Conservation (phyloP, 169 alveolate genomes). For the Blepharisma undulans region DNA sequence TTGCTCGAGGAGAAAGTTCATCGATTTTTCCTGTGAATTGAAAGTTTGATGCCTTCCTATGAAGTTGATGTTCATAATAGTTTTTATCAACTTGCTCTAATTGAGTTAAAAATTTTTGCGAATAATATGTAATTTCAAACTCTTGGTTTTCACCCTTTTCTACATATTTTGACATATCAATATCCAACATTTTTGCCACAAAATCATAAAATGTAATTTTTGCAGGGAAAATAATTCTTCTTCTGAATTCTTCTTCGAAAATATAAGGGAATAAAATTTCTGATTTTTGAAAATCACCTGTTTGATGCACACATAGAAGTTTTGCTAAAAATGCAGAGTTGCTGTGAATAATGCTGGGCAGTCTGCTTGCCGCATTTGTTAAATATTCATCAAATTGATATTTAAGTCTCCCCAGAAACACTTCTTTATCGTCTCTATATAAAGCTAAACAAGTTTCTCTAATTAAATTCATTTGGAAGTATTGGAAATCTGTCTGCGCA, state of each 20-base stretch:
- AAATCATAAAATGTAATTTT: slow-evolving; percentile 2
- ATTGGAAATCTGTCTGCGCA: not conserved
- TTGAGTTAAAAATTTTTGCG: not conserved
- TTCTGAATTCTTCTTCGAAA: slow-evolving; percentile 36
- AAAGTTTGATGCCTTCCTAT: not conserved
- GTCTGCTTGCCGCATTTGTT: not conserved
- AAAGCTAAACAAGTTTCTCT: not conserved
- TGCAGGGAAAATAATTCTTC: not conserved
- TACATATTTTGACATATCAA: not conserved
- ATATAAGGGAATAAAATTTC: not conserved
- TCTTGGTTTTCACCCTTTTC: not conserved
- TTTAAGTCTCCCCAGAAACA: not conserved
- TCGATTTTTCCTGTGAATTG: not conserved
- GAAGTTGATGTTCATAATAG: not conserved
- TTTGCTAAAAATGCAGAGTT: slow-evolving; percentile 24
- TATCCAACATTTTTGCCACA: not conserved
- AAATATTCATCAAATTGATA: not conserved
- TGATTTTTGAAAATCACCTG: slow-evolving; percentile 25
- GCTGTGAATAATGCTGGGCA: not conserved
- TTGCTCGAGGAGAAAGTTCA: not conserved
- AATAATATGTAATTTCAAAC: not conserved
- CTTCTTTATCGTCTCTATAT: slow-evolving; percentile 12
- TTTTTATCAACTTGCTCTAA: not conserved
- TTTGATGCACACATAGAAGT: not conserved
- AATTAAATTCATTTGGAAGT: not conserved